Base-by-base conservation (phyloP, 78 protist species). In the Planoprotostelium fungivorum region DNA sequence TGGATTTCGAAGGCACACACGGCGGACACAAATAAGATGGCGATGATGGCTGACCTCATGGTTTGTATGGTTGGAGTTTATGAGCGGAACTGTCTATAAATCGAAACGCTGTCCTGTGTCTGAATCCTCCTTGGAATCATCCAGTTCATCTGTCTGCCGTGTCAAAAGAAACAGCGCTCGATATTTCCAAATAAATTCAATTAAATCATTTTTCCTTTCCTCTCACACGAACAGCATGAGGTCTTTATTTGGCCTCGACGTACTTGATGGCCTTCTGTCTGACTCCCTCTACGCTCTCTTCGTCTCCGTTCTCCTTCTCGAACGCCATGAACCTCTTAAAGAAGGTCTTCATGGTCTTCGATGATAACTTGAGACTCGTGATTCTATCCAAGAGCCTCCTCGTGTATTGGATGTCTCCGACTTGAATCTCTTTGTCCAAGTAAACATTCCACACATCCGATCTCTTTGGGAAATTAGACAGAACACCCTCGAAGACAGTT, bases 371-470 rank as follows among this genome's bases (percentile, higher is more conserved):
- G 34, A 97, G 87, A 85, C 87, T 35, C 34, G 92, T 87, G 36
- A 73, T 92, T 28, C 99, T 91, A 34, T 97, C 98, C 63, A 97
- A 93, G 29, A 98, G 91, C 9, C 35, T n/a, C 29, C 98, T 83
- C 31, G 89, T 51, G 38, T 37, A 28, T 28, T 86, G 88, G 38
- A 37, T 38, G 38, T 63, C 63, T 83, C 85, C 85, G 36, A 34
- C 91, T 87, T 37, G 85, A 38, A 89, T 83, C 91, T 98, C 99
- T 97, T 90, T 93, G 90, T 98, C 99, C 28, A 98, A 1, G 51
- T 97, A 98, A 28, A 97, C 92, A 28, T 84, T 37, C 99, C 99
- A 99, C 36, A 98, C 9, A 88, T 99, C 99, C 29, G 96, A 28
- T 31, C 99, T 89, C 84, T 91, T 97, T 10, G 99, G 99, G 83